These are phyloP conservation scores for Talaromyces thailandensis DNA, from an alignment of 495 filamentous ascomycete genomes.

Conservation along the genomic window DNA sequence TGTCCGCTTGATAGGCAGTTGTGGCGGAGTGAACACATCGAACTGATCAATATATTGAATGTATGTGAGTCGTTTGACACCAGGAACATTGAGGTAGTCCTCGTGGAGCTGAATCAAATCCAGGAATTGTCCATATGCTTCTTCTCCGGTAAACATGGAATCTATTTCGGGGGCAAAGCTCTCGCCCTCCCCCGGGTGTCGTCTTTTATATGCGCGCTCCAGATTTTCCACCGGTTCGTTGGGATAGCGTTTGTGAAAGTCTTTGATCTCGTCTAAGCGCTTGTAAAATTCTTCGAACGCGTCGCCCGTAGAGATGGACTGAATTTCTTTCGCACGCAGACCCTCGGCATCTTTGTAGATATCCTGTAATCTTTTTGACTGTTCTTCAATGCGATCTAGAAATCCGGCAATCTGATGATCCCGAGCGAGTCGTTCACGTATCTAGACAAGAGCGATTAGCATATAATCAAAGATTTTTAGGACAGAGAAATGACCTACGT, in stretches of 20 bases:
- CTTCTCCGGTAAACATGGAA: conserved; percentile 90
- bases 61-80: conserved; percentile 74
- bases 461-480: neutral
- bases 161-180: conserved; percentile 59
- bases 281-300: conserved; percentile 89
- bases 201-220: conserved; percentile 80
- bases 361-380: conserved; percentile 69
- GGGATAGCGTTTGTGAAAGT: conserved; percentile 83
- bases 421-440: conserved; percentile 73
- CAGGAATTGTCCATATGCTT: conserved; percentile 81
- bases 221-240: conserved; percentile 94
- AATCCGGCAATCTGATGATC: conserved; percentile 91
- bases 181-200: conserved; percentile 58
- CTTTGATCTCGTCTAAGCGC: conserved; percentile 68
- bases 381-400: conserved; percentile 73
- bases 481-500: conserved; percentile 45
- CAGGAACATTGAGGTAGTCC: conserved; percentile 79
- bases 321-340: conserved; percentile 65
- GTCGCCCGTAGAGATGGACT: conserved; percentile 77
- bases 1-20: conserved; percentile 57
- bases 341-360: conserved; percentile 77
- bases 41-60: conserved; percentile 86
- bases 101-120: conserved; percentile 81
- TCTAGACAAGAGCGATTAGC: conserved; percentile 43
- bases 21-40: conserved; percentile 71